Evolutionary conservation across 176 grass and related monocot species (phyloP).

Genomic region (Paspalum vaginatum): DNA sequence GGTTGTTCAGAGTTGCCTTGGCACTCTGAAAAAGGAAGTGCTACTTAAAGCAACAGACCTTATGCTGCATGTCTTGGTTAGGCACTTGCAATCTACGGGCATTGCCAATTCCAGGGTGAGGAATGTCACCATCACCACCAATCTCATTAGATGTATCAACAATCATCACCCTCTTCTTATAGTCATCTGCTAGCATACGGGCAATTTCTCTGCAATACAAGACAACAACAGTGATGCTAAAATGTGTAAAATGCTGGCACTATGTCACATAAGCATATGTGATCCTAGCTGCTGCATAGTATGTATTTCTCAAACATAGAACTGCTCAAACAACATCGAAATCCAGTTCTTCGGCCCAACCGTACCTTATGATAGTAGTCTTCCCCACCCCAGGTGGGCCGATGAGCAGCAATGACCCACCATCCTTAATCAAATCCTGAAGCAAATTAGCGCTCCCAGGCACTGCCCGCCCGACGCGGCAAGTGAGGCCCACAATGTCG

Average conservation of each 20-base stretch:
- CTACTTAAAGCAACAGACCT: conserved; percentile 45
- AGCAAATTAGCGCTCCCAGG: conserved; percentile 79
- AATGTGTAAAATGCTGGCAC: neutral
- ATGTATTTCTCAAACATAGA: neutral
- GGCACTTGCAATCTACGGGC: conserved; percentile 93
- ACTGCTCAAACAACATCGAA: neutral
- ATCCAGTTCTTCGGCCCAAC: neutral
- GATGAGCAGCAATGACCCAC: conserved; percentile 78
- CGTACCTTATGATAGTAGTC: conserved; percentile 85
- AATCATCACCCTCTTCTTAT: conserved; percentile 85
- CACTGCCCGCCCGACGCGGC: conserved; percentile 79
- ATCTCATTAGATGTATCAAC: conserved; percentile 98
- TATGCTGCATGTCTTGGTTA: conserved; percentile 81
- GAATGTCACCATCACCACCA: conserved; percentile 93
- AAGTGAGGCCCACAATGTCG: conserved; percentile 78
- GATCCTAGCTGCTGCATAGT: neutral
- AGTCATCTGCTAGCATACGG: conserved; percentile 81
- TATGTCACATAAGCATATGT: neutral
- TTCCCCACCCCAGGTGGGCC: conserved; percentile 89
- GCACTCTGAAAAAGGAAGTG: no score
- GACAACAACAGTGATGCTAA: neutral
- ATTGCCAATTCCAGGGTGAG: conserved; percentile 77
- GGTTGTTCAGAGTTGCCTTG: no score
- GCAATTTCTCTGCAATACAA: conserved; percentile 80
- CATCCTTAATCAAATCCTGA: conserved; percentile 86